Evolutionary conservation across 176 grass and related monocot species (phyloP).

Genomic region (Lolium rigidum): DNA sequence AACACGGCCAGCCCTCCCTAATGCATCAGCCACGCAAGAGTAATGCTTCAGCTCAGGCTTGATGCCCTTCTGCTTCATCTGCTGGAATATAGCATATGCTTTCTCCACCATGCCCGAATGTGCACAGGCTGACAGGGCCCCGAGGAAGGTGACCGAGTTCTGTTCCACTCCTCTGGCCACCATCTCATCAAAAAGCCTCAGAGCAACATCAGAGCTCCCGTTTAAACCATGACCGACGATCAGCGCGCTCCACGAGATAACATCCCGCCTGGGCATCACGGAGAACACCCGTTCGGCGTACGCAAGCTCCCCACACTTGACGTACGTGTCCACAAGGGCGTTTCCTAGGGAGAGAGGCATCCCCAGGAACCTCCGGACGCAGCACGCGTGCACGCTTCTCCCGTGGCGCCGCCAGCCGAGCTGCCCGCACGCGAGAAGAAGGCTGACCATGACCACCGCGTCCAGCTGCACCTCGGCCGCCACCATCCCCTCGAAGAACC

Average conservation of each 20-base stretch:
- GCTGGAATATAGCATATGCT: slow-evolving; percentile 53
- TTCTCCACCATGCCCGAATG: slow-evolving; percentile 76
- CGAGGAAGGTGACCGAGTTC: slow-evolving; percentile 70
- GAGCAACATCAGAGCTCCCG: slow-evolving; percentile 51
- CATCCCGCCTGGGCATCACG: slow-evolving; percentile 55
- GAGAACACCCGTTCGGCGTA: slow-evolving; percentile 59
- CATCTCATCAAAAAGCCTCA: slow-evolving; percentile 72
- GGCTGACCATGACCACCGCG: slow-evolving; percentile 74
- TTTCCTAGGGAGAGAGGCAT: slow-evolving; percentile 58
- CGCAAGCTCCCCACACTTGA: slow-evolving; percentile 70
- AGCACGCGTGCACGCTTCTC: slow-evolving; percentile 56
- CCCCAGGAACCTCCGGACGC: slow-evolving; percentile 45
- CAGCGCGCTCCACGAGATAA: slow-evolving; percentile 82
- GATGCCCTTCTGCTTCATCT: slow-evolving; percentile 52
- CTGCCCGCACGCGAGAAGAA: slow-evolving; percentile 64
- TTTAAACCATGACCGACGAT: slow-evolving; percentile 81
- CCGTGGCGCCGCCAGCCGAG: slow-evolving; percentile 55
- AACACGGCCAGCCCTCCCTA: slow-evolving; percentile 65
- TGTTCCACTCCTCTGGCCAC: slow-evolving; percentile 37
- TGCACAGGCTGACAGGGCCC: slow-evolving; percentile 69
- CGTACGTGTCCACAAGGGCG: slow-evolving; percentile 74
- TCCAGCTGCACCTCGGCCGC: slow-evolving; percentile 46
- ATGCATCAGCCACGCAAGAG: slow-evolving; percentile 66
- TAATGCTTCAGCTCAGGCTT: slow-evolving; percentile 74
- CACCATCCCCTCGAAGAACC: slow-evolving; percentile 62